A percentile compares a stretch with the other conserved stretches of the same genome.
Evolutionary conservation across 2,329 filamentous ascomycete species (phyloP).

Genomic region (Fusarium miscanthi): DNA sequence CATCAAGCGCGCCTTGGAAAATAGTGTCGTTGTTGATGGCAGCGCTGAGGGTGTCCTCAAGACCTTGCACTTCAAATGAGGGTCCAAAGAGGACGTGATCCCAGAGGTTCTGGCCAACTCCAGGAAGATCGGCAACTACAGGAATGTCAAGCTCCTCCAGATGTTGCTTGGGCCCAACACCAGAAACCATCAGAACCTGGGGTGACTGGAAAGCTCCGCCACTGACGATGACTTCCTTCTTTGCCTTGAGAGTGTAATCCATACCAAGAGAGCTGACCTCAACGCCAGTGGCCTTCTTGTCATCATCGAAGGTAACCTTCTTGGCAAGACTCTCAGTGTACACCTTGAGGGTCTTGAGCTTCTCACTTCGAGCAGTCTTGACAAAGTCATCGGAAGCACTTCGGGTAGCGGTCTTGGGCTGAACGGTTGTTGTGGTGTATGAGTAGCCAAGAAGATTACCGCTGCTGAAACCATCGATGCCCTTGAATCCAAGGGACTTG

Average conservation of each 20-base stretch:
- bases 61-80: conserved; percentile 32
- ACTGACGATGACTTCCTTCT: conserved; percentile 36
- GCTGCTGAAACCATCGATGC: conserved; percentile 34
- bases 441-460: conserved; percentile 43
- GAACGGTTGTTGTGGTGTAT: conserved; percentile 37
- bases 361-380: conserved; percentile 41
- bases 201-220: conserved; percentile 35
- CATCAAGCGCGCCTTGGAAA: conserved; percentile 25
- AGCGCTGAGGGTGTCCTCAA: conserved; percentile 39
- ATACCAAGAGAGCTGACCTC: conserved; percentile 26
- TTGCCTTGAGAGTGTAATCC: conserved; percentile 29
- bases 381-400: conserved; percentile 45
- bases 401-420: conserved; percentile 35
- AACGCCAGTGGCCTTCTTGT: conserved; percentile 56
- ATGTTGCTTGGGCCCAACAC: conserved; percentile 25
- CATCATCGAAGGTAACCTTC: conserved; percentile 56
- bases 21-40: conserved; percentile 30
- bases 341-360: conserved; percentile 51
- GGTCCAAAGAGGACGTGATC: conserved; percentile 38
- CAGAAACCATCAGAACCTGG: conserved; percentile 39
- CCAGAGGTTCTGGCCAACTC: conserved; percentile 39
- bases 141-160: conserved; percentile 23
- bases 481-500: conserved; percentile 43
- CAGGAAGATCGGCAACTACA: conserved; percentile 24
- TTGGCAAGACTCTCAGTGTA: conserved; percentile 57